phyloP scores from a whole-genome alignment of 805 yeast genomes.

The Kodamaea nitidulidarum region DNA sequence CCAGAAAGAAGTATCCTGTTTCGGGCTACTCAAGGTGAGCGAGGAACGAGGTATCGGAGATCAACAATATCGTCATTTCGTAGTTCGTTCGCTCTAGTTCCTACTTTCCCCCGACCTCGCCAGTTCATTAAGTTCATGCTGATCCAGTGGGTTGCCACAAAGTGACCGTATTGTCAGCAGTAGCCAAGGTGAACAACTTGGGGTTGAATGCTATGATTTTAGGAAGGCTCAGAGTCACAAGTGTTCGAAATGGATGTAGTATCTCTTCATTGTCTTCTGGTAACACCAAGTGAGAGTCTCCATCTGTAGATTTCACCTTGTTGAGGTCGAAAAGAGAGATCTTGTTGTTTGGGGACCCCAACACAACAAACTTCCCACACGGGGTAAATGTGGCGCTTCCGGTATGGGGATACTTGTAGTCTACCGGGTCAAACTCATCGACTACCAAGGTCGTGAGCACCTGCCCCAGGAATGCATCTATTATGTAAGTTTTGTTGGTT shows the following conservation, averaged over 20 bases:
- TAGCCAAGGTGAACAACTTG: conserved; percentile 52
- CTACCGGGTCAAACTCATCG: conserved; percentile 13
- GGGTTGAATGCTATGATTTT: conserved; percentile 59
- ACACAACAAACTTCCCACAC: conserved; percentile 36
- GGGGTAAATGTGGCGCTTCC: conserved; percentile 37
- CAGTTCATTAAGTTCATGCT: background rate
- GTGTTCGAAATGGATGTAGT: conserved; percentile 21
- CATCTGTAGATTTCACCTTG: conserved; percentile 20
- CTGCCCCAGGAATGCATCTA: conserved; percentile 69
- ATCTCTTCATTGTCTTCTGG: conserved; percentile 17
- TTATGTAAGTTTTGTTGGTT: conserved; percentile 50
- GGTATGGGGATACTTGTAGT: conserved; percentile 29
- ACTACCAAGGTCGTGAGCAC: conserved; percentile 27
- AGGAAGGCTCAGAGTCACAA: conserved; percentile 36
- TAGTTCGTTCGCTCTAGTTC: too few species aligned
- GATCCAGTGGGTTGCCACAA: conserved; percentile 31
- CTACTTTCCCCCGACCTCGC: too few species aligned
- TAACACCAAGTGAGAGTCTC: conserved; percentile 15
- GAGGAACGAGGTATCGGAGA: too few species aligned
- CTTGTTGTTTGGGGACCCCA: conserved; percentile 27
- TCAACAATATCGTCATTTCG: too few species aligned
- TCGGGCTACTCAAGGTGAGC: too few species aligned
- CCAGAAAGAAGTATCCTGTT: too few species aligned
- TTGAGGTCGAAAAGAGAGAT: conserved; percentile 30
- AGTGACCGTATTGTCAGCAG: conserved; percentile 50